Evolutionary conservation across 2,329 filamentous ascomycete genomes (phyloP).

Genomic region (Cladosporium sp.): DNA sequence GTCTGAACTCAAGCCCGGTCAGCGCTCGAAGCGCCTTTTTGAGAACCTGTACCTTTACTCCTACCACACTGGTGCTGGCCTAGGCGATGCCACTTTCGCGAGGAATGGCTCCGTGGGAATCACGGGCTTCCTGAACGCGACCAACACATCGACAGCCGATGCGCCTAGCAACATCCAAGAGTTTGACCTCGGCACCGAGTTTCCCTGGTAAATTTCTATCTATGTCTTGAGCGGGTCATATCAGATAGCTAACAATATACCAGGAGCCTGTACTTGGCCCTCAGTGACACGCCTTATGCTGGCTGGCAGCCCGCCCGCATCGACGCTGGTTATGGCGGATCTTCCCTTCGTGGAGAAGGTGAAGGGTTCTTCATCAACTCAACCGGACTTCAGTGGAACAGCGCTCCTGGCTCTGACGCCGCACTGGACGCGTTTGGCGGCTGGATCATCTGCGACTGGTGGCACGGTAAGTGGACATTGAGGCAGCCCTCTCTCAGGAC

Average conservation of each 20-base stretch:
- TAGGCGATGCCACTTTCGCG: slow-evolving; percentile 26
- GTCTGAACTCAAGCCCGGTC: slow-evolving; percentile 23
- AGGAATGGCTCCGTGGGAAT: slow-evolving; percentile 14
- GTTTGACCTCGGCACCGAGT: slow-evolving; percentile 29
- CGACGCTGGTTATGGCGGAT: slow-evolving; percentile 22
- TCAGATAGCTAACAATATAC: not conserved
- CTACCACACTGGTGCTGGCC: slow-evolving; percentile 28
- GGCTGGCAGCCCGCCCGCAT: slow-evolving; percentile 31
- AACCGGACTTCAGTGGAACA: slow-evolving; percentile 31
- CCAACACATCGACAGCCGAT: slow-evolving; percentile 19
- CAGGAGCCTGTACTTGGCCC: slow-evolving; percentile 14
- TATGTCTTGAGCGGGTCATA: not conserved
- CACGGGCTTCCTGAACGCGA: slow-evolving; percentile 25
- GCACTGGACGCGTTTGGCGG: slow-evolving; percentile 23
- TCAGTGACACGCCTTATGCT: slow-evolving; percentile 24
- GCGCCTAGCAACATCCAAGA: slow-evolving; percentile 23
- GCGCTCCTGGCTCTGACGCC: slow-evolving; percentile 10
- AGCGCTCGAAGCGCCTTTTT: slow-evolving; percentile 20
- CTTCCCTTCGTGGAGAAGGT: slow-evolving; percentile 1
- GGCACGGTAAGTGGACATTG: slow-evolving; percentile 1
- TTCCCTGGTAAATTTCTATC: slow-evolving; percentile 20
- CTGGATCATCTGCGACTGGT: slow-evolving; percentile 21
- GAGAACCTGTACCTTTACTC: slow-evolving; percentile 26
- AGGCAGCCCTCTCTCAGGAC: not conserved
- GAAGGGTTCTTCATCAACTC: slow-evolving; percentile 29